Evolutionary conservation across 306 rosid genomes (phyloP), one percentile per base, ranked within the genome.

Genomic region (Myrica gale): DNA sequence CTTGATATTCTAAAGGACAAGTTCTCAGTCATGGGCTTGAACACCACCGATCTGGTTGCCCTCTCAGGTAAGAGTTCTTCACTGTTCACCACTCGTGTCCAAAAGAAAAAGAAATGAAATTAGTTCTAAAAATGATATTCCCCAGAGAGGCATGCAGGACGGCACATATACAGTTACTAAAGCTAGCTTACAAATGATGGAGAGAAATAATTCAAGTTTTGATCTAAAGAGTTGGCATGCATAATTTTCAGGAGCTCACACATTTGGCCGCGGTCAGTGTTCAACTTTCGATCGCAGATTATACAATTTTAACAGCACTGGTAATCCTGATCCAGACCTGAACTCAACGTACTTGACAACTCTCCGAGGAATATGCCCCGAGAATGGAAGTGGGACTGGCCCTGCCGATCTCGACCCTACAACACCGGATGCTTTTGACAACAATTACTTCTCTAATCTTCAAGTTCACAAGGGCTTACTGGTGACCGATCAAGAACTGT

Each of bases 11-110:
- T 88, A 1, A 73, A 72, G 52, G 0, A 10, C 2, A 3, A 5
- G 3, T 88, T 88, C 21, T 0, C 1, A 5, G 37, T 0, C 12
- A 81, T 80, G 56, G 77, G 79, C 43, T 87, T 88, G 62, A 50
- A 60, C 75, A 46, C 78, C 23, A 75, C 84, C 2, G 90, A 88
- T 78, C 78, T 88, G 46, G 92, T 86, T 81, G 7, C 91, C 45
- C 87, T 89, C n/a, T 89, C 89, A 0, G 91, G 94, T 89, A 86
- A 37, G 21, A 32, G n/a, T 41, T 65, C 23, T 57, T 19, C 21
- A 57, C 23, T 26, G 32, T 26, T 57, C 63, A 11, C 5, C 63
- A 56, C 10, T 9, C 0, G 63, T 20, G 8, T 55, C 9, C 23
- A 55, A 55, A 55, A 16, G 32, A 26, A 26, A 26, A 26, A 26